These are phyloP conservation scores for Chaetomium olivaceum DNA, from an alignment of 2,329 filamentous ascomycete genomes.

Conservation along the genomic window DNA sequence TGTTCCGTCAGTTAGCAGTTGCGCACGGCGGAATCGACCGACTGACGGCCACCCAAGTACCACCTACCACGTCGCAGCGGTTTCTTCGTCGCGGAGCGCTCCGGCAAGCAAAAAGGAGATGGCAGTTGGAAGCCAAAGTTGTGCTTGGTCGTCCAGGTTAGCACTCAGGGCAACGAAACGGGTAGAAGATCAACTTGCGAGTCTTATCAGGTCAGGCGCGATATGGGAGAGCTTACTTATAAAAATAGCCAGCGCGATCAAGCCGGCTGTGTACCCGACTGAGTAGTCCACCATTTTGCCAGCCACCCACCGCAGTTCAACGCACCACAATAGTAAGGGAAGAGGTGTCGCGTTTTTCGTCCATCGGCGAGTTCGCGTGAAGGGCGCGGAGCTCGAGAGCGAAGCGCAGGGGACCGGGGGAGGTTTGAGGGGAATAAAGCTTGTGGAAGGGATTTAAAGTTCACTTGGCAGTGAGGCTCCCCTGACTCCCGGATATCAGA, in stretches of 20 bases:
- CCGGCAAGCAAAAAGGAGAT: conserved; percentile 10
- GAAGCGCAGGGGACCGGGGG: neutral
- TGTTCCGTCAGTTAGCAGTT: neutral
- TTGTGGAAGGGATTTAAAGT: neutral
- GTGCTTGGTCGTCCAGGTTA: neutral
- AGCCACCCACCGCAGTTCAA: neutral
- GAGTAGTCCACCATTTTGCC: neutral
- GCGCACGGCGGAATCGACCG: neutral
- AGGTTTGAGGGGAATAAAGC: neutral
- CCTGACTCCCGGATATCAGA: neutral
- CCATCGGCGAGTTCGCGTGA: neutral
- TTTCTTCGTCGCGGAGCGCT: conserved; percentile 12
- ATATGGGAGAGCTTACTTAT: neutral
- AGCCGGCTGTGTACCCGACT: conserved; percentile 7
- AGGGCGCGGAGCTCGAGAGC: neutral
- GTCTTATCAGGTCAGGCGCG: too few relatives aligned
- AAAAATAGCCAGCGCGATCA: neutral
- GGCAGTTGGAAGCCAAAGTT: conserved; percentile 12
- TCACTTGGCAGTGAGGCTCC: conserved; percentile 5
- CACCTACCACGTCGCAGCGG: conserved; percentile 14
- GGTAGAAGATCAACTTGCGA: neutral
- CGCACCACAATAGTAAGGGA: neutral
- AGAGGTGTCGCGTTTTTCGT: neutral
- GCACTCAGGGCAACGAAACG: neutral
- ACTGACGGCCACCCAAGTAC: neutral